Percentiles rank a stretch among this genome's conserved stretches.
Evolutionary conservation across 2,329 filamentous ascomycete genomes (phyloP).

Genomic region (Trichoderma afroharzianum): DNA sequence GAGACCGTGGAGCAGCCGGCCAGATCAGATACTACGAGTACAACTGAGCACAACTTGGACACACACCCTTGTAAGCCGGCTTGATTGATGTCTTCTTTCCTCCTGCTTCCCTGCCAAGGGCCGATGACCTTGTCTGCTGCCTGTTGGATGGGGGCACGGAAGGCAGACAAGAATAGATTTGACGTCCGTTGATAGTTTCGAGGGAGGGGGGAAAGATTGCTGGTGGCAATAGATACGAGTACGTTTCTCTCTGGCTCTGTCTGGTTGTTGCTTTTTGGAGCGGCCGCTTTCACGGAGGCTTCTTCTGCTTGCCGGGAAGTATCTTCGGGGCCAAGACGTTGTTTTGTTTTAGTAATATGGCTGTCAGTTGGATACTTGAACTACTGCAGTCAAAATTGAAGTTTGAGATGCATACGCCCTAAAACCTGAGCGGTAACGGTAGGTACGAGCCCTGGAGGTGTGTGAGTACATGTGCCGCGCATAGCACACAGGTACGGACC

Average conservation of each 20-base stretch:
- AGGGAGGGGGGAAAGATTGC: background rate
- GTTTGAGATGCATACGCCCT: background rate
- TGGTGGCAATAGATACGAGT: background rate
- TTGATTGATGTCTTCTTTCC: background rate
- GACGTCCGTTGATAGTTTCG: constrained; percentile 1
- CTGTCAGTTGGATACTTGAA: background rate
- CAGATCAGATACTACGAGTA: background rate
- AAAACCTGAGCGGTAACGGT: background rate
- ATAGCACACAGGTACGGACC: background rate
- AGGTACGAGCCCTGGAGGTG: background rate
- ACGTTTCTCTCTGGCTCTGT: background rate
- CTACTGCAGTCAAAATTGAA: background rate
- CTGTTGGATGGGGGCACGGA: background rate
- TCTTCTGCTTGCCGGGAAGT: background rate
- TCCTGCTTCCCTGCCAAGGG: background rate
- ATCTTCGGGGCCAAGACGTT: background rate
- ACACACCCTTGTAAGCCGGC: constrained; percentile 7
- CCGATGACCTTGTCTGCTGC: background rate
- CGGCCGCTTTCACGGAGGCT: background rate
- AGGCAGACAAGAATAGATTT: constrained; percentile 1
- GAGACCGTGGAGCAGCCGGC: background rate
- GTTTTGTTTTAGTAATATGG: background rate
- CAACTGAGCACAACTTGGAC: constrained; percentile 4
- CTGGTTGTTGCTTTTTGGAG: background rate
- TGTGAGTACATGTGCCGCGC: background rate